Conservation (phyloP, 192 early-diverging fungal species). For the Spinellus fusiger region DNA sequence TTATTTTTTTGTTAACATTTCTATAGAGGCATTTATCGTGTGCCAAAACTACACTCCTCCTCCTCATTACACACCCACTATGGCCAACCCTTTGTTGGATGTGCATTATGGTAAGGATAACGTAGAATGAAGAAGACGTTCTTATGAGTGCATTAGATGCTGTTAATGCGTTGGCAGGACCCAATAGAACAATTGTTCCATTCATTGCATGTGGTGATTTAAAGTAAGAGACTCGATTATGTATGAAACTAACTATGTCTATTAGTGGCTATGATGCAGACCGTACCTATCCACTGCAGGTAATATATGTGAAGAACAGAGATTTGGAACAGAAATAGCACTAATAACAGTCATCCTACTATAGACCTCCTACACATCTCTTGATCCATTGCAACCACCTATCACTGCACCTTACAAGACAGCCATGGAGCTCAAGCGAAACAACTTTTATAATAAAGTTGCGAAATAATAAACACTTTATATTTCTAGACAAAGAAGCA, state of each 20-base stretch:
- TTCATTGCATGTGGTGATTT: constrained; percentile 91
- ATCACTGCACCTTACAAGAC: constrained; percentile 87
- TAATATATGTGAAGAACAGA: constrained; percentile 29
- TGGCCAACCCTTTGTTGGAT: constrained; percentile 87
- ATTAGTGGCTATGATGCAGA: constrained; percentile 80
- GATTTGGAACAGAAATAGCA: constrained; percentile 23
- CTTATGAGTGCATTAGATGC: constrained; percentile 8
- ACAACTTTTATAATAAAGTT: constrained; percentile 64
- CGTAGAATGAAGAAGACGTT: not conserved
- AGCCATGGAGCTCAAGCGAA: constrained; percentile 69
- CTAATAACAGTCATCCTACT: constrained; percentile 33
- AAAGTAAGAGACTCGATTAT: constrained; percentile 37
- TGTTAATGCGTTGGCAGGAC: constrained; percentile 59
- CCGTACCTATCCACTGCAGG: constrained; percentile 70
- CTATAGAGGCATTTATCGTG: constrained; percentile 84
- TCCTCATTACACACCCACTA: constrained; percentile 75
- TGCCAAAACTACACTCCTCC: constrained; percentile 89
- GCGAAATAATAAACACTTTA: not conserved
- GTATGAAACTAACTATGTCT: not conserved
- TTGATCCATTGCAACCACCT: constrained; percentile 78
- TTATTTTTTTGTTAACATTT: not conserved
- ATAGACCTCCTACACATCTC: constrained; percentile 31
- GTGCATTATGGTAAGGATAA: constrained; percentile 51
- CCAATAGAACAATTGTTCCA: constrained; percentile 77
- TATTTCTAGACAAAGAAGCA: not conserved